Percentiles rank a stretch among this genome's conserved stretches.
phyloP scores from a whole-genome alignment of 1,139 yeast species.

The Yamadazyma trypodendri region DNA sequence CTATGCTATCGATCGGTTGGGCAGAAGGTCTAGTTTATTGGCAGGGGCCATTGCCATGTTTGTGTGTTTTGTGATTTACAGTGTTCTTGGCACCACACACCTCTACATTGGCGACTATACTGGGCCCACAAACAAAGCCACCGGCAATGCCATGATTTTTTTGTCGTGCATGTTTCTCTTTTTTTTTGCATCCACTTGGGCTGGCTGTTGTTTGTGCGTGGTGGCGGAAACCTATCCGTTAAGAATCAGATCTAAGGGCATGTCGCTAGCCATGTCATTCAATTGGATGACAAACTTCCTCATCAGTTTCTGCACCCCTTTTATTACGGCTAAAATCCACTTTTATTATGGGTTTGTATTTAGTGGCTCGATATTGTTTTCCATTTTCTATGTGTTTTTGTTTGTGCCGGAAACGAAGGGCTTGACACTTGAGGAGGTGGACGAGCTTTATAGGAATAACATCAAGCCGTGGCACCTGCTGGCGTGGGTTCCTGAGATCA shows the following conservation, averaged over 20 bases:
- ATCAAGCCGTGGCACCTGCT: constrained; percentile 47
- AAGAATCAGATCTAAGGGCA: constrained; percentile 75
- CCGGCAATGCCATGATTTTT: constrained; percentile 74
- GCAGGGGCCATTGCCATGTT: constrained; percentile 37
- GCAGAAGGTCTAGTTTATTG: constrained; percentile 66
- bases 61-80: constrained; percentile 42
- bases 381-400: constrained; percentile 1
- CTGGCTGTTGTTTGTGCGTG: constrained; percentile 75
- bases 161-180: constrained; percentile 75
- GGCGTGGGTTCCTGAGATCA: constrained; percentile 42
- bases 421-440: constrained; percentile 2
- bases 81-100: constrained; percentile 55
- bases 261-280: constrained; percentile 70
- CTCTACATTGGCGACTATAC: constrained; percentile 53
- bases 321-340: constrained; percentile 49
- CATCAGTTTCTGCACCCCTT: constrained; percentile 73
- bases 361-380: constrained; percentile 57
- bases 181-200: constrained; percentile 86
- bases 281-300: constrained; percentile 82
- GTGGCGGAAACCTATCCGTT: constrained; percentile 77
- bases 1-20: constrained; percentile 63
- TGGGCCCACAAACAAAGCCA: constrained; percentile 35
- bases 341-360: constrained; percentile 71
- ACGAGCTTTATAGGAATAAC: constrained; percentile 1
- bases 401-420: constrained; percentile 2